Evolutionary conservation across 2,329 filamentous ascomycete genomes (phyloP).

Genomic region (Endocalyx cinctus): DNA sequence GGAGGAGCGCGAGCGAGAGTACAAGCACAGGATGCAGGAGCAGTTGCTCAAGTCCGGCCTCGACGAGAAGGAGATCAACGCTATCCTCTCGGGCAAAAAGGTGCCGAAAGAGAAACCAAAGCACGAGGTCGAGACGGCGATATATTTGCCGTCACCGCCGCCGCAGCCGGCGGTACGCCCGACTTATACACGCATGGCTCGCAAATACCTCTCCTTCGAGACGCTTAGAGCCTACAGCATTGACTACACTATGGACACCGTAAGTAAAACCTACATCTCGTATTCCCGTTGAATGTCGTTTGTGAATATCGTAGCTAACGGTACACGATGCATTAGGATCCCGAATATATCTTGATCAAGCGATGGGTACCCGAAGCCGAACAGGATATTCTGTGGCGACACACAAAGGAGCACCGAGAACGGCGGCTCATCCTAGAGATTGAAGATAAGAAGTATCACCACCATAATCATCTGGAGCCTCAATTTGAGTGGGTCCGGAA

Average conservation of each 20-base stretch:
- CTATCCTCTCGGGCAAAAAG: constrained; percentile 43
- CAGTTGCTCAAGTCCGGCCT: constrained; percentile 55
- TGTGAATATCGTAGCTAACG: not conserved
- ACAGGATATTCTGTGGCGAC: constrained; percentile 67
- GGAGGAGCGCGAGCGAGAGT: constrained; percentile 48
- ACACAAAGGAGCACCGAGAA: constrained; percentile 62
- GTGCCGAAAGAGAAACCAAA: constrained; percentile 47
- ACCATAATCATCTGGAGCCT: constrained; percentile 35
- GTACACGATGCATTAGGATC: constrained; percentile 41
- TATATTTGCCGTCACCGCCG: no score
- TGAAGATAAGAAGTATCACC: constrained; percentile 38
- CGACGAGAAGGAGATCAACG: constrained; percentile 53
- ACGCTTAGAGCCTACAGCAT: constrained; percentile 52
- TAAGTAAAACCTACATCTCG: constrained; percentile 31
- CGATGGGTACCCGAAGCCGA: constrained; percentile 67
- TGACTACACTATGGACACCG: constrained; percentile 53
- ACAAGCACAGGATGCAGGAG: constrained; percentile 51
- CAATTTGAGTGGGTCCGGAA: constrained; percentile 56
- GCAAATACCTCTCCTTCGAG: constrained; percentile 58
- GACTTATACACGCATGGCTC: constrained; percentile 61
- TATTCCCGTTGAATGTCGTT: no score
- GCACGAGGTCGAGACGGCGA: constrained; percentile 19
- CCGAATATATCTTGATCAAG: constrained; percentile 68
- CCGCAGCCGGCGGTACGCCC: no score
- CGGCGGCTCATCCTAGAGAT: constrained; percentile 44